Evolutionary conservation across 2,329 filamentous ascomycete species (phyloP).

Genomic region (Penicillium crustosum): DNA sequence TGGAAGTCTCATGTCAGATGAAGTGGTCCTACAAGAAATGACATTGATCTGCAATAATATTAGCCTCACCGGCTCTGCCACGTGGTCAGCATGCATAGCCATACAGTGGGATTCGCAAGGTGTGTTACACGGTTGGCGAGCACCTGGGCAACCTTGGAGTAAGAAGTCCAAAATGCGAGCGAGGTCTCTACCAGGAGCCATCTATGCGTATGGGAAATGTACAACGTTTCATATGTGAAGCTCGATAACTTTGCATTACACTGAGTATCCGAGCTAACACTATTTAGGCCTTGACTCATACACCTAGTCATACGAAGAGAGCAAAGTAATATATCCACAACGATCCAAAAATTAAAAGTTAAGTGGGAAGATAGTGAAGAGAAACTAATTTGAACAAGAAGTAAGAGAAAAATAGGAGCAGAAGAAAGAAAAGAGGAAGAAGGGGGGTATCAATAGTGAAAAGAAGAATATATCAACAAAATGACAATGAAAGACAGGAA

Average conservation of each 20-base stretch:
- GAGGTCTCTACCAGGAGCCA: not conserved
- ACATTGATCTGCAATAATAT: not conserved
- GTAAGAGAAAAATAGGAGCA: not conserved
- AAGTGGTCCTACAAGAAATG: not conserved
- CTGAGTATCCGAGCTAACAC: not conserved
- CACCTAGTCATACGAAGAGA: not conserved
- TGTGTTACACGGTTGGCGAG: not conserved
- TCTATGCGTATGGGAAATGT: too few species aligned
- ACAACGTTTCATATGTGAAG: too few species aligned
- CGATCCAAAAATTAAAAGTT: not conserved
- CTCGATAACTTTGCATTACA: not conserved
- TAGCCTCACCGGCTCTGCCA: not conserved
- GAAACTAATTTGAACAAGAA: not conserved
- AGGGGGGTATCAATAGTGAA: constrained; percentile 17
- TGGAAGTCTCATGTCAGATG: not conserved
- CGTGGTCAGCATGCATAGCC: not conserved
- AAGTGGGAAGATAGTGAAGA: not conserved
- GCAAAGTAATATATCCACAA: not conserved
- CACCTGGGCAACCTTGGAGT: not conserved
- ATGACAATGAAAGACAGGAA: constrained; percentile 7
- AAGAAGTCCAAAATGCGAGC: not conserved
- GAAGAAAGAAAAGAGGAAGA: constrained; percentile 9
- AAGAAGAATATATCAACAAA: constrained; percentile 15
- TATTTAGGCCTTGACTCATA: not conserved
- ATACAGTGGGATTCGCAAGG: not conserved